phyloP scores from a whole-genome alignment of 1,139 yeast genomes.

The Candida pseudoviswanathii region DNA sequence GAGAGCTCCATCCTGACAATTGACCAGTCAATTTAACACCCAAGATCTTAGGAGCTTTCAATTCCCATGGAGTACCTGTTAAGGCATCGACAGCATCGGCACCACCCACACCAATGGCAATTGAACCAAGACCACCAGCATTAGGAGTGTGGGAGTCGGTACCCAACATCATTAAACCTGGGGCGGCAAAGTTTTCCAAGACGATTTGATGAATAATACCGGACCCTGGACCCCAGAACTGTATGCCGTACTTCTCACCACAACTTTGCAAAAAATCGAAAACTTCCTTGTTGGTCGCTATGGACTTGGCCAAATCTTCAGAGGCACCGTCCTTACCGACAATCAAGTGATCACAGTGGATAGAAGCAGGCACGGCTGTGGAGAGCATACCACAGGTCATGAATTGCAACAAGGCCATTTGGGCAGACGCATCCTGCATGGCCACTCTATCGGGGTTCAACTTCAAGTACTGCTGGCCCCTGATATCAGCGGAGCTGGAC shows the following conservation, averaged over 20 bases:
- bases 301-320: constrained; percentile 70
- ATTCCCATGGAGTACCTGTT: constrained; percentile 98
- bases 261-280: constrained; percentile 90
- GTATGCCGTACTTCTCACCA: constrained; percentile 91
- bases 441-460: constrained; percentile 97
- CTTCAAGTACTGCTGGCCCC: constrained; percentile 87
- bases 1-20: constrained; percentile 90
- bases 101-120: constrained; percentile 98
- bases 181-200: constrained; percentile 90
- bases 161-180: constrained; percentile 95
- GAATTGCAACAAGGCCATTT: constrained; percentile 94
- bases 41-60: constrained; percentile 90
- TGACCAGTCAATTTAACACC: constrained; percentile 91
- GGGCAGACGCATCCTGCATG: constrained; percentile 99
- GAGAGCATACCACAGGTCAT: constrained; percentile 91
- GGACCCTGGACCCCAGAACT: constrained; percentile 99
- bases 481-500: constrained; percentile 55
- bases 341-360: constrained; percentile 96
- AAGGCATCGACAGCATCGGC: constrained; percentile 98
- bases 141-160: constrained; percentile 98
- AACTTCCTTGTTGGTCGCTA: constrained; percentile 87
- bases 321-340: constrained; percentile 94
- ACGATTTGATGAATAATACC: constrained; percentile 98
- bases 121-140: constrained; percentile 97
- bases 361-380: constrained; percentile 91